These are phyloP conservation scores for Penicillium sp. DNA, from an alignment of 2,329 filamentous ascomycete species.

Conservation along the genomic window DNA sequence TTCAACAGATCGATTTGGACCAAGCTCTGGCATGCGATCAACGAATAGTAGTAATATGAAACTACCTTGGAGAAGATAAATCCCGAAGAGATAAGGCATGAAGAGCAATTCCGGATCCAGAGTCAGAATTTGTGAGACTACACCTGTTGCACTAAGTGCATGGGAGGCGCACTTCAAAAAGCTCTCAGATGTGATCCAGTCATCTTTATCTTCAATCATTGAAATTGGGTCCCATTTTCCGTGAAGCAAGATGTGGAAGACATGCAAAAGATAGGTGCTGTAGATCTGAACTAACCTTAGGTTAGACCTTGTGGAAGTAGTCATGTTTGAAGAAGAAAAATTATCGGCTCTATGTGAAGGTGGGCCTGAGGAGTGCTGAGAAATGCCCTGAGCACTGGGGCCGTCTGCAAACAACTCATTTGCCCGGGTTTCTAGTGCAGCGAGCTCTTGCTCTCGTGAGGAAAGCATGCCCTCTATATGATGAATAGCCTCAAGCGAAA, in stretches of 20 bases:
- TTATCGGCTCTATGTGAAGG: not conserved
- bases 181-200: conserved; percentile 50
- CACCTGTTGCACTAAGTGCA: conserved; percentile 50
- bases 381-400: not conserved
- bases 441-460: conserved; percentile 43
- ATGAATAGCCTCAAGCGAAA: conserved; percentile 36
- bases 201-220: conserved; percentile 52
- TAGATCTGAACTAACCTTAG: conserved; percentile 47
- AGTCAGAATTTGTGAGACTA: conserved; percentile 48
- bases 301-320: conserved; percentile 4
- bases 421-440: conserved; percentile 28
- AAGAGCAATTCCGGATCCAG: conserved; percentile 54
- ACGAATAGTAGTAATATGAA: conserved; percentile 53
- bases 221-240: conserved; percentile 54
- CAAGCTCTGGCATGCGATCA: conserved; percentile 52
- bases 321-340: not conserved
- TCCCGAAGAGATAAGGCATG: conserved; percentile 56
- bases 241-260: conserved; percentile 51
- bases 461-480: conserved; percentile 41
- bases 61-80: conserved; percentile 55
- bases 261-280: conserved; percentile 51
- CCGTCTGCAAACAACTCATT: not conserved
- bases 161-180: conserved; percentile 51
- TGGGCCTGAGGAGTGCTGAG: not conserved
- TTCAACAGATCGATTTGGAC: conserved; percentile 48